A percentile compares a stretch with the other conserved stretches of the same genome.
These are phyloP conservation scores for Lycium ferocissimum DNA, from an alignment of 257 asterid species.

Conservation along the genomic window DNA sequence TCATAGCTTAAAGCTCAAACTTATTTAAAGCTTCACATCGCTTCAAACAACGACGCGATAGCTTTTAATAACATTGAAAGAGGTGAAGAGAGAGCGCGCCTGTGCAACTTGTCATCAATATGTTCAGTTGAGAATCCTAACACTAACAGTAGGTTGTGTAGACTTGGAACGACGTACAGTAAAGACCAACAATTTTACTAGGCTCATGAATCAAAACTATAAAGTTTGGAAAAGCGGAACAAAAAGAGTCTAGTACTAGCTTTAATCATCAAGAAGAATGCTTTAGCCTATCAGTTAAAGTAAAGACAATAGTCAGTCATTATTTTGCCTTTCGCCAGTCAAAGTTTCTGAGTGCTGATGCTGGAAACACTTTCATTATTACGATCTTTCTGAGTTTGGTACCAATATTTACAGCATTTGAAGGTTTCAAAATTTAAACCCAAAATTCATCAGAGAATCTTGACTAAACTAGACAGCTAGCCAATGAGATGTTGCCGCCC, in stretches of 20 bases:
- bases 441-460: slow-evolving; percentile 7
- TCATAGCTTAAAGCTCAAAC: not conserved
- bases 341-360: not conserved
- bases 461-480: slow-evolving; percentile 6
- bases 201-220: not conserved
- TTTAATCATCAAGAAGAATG: not conserved
- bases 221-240: not conserved
- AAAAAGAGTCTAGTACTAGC: not conserved
- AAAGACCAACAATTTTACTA: not conserved
- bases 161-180: not conserved
- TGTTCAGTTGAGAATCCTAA: not conserved
- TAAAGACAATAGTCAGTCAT: not conserved
- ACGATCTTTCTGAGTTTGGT: too few species aligned
- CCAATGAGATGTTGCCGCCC: slow-evolving; percentile 10
- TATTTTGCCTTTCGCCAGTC: slow-evolving; percentile 9
- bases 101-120: not conserved
- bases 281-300: not conserved
- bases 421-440: not conserved
- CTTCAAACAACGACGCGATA: too few species aligned
- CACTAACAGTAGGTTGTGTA: not conserved
- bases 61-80: not conserved
- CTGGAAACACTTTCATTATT: not conserved
- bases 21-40: not conserved
- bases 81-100: not conserved
- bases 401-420: not conserved